Conservation (phyloP, 148 eudicot genomes). For the Spergularia bocconei region DNA sequence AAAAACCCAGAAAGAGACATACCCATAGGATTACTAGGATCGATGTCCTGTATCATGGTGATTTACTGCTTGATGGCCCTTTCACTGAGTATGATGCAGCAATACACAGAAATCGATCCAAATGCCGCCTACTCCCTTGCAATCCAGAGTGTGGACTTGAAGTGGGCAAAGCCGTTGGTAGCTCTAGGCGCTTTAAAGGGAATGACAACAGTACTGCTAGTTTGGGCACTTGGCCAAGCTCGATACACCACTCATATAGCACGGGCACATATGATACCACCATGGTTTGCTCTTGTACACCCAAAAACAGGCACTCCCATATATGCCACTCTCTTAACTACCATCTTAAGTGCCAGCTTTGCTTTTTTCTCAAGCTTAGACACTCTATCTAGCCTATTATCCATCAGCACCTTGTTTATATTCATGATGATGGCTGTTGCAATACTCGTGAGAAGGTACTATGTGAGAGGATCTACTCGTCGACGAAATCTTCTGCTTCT, state of each 20-base stretch:
- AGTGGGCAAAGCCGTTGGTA: conserved; percentile 68
- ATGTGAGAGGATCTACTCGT: conserved; percentile 45
- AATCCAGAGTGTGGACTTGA: conserved; percentile 54
- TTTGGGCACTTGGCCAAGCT: conserved; percentile 59
- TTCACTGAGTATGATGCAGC: conserved; percentile 54
- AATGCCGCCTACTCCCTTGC: conserved; percentile 65
- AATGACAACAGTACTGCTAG: conserved; percentile 68
- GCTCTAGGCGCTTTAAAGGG: conserved; percentile 75
- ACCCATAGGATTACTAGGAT: conserved; percentile 66
- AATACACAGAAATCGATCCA: conserved; percentile 48
- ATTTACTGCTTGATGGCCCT: conserved; percentile 70
- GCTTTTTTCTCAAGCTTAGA: conserved; percentile 70
- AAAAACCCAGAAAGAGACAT: conserved; percentile 59
- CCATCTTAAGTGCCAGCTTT: conserved; percentile 34
- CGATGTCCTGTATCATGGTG: conserved; percentile 57
- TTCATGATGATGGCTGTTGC: conserved; percentile 70
- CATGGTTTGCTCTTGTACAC: conserved; percentile 56
- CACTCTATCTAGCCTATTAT: conserved; percentile 40
- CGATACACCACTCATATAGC: conserved; percentile 67
- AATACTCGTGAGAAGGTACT: conserved; percentile 60
- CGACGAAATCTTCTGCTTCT: conserved; percentile 31
- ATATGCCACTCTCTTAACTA: conserved; percentile 54
- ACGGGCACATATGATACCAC: conserved; percentile 69
- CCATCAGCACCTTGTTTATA: conserved; percentile 59
- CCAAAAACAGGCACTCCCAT: conserved; percentile 65